phyloP scores from a whole-genome alignment of 2,329 filamentous ascomycete species.

The Cercospora sp. region DNA sequence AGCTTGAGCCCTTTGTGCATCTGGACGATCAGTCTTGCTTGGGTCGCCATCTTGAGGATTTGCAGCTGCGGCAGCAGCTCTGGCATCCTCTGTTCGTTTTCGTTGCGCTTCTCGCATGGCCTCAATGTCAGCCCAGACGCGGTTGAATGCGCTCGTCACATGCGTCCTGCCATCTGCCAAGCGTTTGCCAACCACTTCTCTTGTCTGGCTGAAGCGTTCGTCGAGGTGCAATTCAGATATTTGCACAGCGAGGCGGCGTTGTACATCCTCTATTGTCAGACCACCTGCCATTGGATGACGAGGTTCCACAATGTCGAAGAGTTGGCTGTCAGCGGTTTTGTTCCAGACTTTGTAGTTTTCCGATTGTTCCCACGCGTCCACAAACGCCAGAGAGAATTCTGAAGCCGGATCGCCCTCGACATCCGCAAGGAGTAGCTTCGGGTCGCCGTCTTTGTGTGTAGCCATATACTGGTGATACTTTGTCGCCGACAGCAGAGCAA shows the following conservation, averaged over 20 bases:
- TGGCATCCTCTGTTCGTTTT: constrained; percentile 60
- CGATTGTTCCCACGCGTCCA: constrained; percentile 83
- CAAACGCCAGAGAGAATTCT: constrained; percentile 82
- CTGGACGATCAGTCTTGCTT: constrained; percentile 41
- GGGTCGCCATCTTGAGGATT: constrained; percentile 20
- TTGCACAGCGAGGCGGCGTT: constrained; percentile 84
- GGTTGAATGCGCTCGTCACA: constrained; percentile 82
- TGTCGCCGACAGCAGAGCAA: constrained; percentile 81
- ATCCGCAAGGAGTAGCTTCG: constrained; percentile 61
- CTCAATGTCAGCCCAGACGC: constrained; percentile 88
- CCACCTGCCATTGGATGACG: constrained; percentile 91
- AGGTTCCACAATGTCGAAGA: constrained; percentile 93
- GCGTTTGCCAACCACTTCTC: constrained; percentile 84
- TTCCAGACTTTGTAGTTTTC: constrained; percentile 93
- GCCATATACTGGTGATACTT: constrained; percentile 70
- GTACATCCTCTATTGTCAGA: constrained; percentile 89
- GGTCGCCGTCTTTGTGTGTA: constrained; percentile 49
- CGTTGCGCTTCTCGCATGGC: constrained; percentile 71
- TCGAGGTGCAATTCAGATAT: constrained; percentile 92
- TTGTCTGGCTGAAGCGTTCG: constrained; percentile 78
- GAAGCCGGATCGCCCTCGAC: constrained; percentile 76
- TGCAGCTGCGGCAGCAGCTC: constrained; percentile 39
- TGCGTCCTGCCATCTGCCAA: constrained; percentile 85
- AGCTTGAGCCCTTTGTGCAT: constrained; percentile 57
- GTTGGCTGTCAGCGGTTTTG: constrained; percentile 68